Conservation (phyloP, 2,329 filamentous ascomycete genomes). For the Drechslerella stenobrocha region DNA sequence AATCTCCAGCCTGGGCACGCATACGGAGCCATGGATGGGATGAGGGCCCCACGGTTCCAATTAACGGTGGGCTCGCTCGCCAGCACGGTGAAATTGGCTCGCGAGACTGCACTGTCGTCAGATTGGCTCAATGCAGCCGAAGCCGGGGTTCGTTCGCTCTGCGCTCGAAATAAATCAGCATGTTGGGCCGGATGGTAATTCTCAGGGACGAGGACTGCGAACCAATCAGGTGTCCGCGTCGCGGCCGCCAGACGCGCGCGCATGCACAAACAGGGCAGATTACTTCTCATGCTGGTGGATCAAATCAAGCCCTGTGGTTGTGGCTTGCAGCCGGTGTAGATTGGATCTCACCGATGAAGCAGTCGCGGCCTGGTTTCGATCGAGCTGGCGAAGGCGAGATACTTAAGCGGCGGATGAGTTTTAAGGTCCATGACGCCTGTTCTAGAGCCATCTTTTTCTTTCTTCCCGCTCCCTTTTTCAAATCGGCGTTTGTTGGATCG, state of each 20-base stretch:
- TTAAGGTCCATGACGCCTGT: not conserved
- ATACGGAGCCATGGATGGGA: not conserved
- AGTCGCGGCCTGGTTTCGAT: not conserved
- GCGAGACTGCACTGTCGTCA: slow-evolving; percentile 22
- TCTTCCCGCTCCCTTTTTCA: slow-evolving; percentile 11
- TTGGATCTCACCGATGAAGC: slow-evolving; percentile 5
- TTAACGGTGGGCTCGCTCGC: not conserved
- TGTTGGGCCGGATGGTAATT: slow-evolving; percentile 5
- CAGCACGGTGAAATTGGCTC: slow-evolving; percentile 41
- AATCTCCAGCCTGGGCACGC: not conserved
- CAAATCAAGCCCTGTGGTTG: slow-evolving; percentile 3
- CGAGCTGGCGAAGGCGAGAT: not conserved
- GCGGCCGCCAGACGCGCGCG: slow-evolving; percentile 20
- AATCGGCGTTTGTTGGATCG: slow-evolving; percentile 8
- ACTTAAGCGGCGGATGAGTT: slow-evolving; percentile 4
- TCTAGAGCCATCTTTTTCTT: slow-evolving; percentile 15
- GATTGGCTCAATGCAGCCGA: slow-evolving; percentile 23
- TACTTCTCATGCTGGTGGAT: slow-evolving; percentile 6
- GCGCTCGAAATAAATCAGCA: slow-evolving; percentile 4
- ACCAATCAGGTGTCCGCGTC: not conserved
- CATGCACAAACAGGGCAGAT: slow-evolving; percentile 22
- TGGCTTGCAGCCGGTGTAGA: slow-evolving; percentile 5
- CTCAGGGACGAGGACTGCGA: not conserved
- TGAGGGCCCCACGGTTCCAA: not conserved
- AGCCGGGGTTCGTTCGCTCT: slow-evolving; percentile 3